phyloP scores from a whole-genome alignment of 352 stramenopile genomes.

The Blastocystis sp. region DNA sequence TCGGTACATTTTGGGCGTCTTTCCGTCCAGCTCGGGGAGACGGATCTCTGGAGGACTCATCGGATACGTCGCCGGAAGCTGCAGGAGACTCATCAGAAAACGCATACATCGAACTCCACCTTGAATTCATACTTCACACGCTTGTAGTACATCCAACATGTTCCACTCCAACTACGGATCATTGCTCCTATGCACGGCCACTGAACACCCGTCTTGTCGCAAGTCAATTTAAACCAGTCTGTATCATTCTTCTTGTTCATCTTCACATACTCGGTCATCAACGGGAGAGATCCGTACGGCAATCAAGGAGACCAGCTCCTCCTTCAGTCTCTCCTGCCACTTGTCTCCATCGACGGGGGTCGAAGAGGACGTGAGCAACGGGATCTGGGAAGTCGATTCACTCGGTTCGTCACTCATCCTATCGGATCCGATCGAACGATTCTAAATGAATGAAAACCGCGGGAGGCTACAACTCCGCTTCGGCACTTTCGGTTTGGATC shows the following conservation, averaged over 20 bases:
- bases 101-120: constrained; percentile 59
- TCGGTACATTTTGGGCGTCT: constrained; percentile 78
- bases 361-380: constrained; percentile 64
- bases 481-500: too few species aligned
- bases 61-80: constrained; percentile 56
- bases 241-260: constrained; percentile 77
- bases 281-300: constrained; percentile 61
- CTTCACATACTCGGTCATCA: constrained; percentile 63
- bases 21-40: constrained; percentile 74
- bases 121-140: constrained; percentile 71
- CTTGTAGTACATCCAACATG: constrained; percentile 77
- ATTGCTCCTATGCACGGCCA: background rate
- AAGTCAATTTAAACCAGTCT: constrained; percentile 76
- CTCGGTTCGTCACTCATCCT: constrained; percentile 4
- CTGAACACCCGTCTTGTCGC: constrained; percentile 63
- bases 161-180: constrained; percentile 71
- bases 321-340: constrained; percentile 74
- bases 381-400: background rate
- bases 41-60: constrained; percentile 43
- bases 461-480: too few species aligned
- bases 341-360: constrained; percentile 69
- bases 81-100: background rate
- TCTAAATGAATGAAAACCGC: background rate
- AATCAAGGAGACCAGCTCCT: constrained; percentile 75
- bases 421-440: background rate